These are phyloP conservation scores for Meredithiella fracta DNA, from an alignment of 2,329 filamentous ascomycete genomes.

Conservation along the genomic window DNA sequence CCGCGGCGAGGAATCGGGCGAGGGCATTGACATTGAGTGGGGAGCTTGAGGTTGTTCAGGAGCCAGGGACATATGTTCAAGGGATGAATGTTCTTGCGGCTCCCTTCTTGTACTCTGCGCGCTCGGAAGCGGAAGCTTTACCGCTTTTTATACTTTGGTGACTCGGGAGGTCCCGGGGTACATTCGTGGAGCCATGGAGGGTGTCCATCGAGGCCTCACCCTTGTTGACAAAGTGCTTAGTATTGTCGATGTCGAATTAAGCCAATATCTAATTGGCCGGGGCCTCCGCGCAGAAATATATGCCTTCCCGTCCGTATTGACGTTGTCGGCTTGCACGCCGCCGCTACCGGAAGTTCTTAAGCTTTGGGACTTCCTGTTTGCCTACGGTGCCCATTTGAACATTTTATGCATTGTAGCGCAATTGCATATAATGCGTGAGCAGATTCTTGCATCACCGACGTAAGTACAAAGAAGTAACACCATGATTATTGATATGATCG, in stretches of 20 bases:
- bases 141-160: constrained; percentile 74
- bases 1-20: constrained; percentile 31
- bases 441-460: constrained; percentile 72
- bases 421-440: constrained; percentile 70
- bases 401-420: constrained; percentile 94
- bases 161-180: constrained; percentile 83
- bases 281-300: constrained; percentile 88
- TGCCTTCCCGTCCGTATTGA: constrained; percentile 87
- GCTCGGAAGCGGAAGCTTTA: constrained; percentile 92
- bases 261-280: constrained; percentile 67
- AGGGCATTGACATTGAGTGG: constrained; percentile 40
- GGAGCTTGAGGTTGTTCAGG: constrained; percentile 35
- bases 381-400: constrained; percentile 87
- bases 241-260: constrained; percentile 80
- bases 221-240: constrained; percentile 84
- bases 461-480: constrained; percentile 25
- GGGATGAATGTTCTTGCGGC: constrained; percentile 98
- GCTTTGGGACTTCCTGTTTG: constrained; percentile 94
- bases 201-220: constrained; percentile 79
- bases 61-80: constrained; percentile 83
- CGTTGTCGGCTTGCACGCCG: constrained; percentile 87
- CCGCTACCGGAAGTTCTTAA: constrained; percentile 82
- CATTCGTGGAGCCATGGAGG: constrained; percentile 90
- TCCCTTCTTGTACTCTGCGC: constrained; percentile 84
- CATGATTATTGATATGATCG: constrained; percentile 4